Percentiles rank a stretch among this genome's conserved stretches.
These are phyloP conservation scores for Sanghuangporus sanghuang DNA, from an alignment of 1,284 basidiomycete species.

Conservation along the genomic window DNA sequence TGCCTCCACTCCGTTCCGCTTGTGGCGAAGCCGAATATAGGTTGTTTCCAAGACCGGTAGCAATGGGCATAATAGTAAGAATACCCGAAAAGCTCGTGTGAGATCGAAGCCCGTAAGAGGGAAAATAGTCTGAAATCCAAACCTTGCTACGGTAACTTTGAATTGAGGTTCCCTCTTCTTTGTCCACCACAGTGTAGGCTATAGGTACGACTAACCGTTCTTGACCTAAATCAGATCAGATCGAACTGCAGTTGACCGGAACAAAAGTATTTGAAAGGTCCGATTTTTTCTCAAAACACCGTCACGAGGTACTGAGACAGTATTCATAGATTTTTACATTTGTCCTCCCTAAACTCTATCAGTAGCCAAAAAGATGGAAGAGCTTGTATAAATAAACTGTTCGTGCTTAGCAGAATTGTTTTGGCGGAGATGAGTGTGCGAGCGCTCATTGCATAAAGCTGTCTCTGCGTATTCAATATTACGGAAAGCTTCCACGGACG, in stretches of 20 bases:
- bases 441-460: too few relatives aligned
- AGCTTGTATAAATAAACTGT: too few relatives aligned
- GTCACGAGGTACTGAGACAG: too few relatives aligned
- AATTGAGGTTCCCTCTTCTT: neutral
- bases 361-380: too few relatives aligned
- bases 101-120: neutral
- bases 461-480: too few relatives aligned
- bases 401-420: too few relatives aligned
- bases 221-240: neutral
- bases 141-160: neutral
- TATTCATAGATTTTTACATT: too few relatives aligned
- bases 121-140: neutral
- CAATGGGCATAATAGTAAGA: neutral
- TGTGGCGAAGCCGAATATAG: neutral
- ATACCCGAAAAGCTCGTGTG: neutral
- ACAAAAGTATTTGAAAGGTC: too few relatives aligned
- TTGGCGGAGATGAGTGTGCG: too few relatives aligned
- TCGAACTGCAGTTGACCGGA: neutral
- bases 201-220: neutral
- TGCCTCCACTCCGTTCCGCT: neutral
- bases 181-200: neutral
- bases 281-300: too few relatives aligned
- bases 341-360: too few relatives aligned
- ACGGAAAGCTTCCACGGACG: too few relatives aligned
- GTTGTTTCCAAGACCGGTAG: neutral